These are phyloP conservation scores for Globisporangium radiosum DNA, from an alignment of 352 stramenopile genomes.

Conservation along the genomic window DNA sequence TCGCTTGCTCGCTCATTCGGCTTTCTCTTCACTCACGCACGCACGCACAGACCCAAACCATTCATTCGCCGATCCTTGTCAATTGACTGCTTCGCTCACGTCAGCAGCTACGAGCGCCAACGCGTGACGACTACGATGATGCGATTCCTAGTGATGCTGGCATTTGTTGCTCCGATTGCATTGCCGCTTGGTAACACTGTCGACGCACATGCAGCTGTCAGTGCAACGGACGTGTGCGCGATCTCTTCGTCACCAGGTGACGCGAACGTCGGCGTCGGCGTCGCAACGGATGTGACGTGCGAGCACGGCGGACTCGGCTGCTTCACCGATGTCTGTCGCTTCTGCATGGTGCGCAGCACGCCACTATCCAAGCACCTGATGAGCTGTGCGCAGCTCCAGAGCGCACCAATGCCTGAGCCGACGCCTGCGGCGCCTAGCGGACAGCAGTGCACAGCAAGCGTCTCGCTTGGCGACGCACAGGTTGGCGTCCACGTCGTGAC, in stretches of 20 bases:
- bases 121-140: neutral
- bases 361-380: conserved; percentile 14
- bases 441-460: neutral
- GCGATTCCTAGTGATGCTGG: neutral
- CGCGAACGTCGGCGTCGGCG: conserved; percentile 11
- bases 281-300: conserved; percentile 14
- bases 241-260: conserved; percentile 7
- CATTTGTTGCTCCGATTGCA: neutral
- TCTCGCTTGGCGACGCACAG: conserved; percentile 10
- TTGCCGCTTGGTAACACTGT: neutral
- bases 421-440: neutral
- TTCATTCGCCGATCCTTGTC: too few relatives aligned
- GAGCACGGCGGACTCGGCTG: conserved; percentile 16
- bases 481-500: conserved; percentile 12
- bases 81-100: too few relatives aligned
- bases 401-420: neutral
- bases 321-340: conserved; percentile 17
- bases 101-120: too few relatives aligned
- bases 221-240: neutral
- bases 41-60: too few relatives aligned
- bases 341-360: conserved; percentile 13
- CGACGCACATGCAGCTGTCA: neutral
- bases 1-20: too few relatives aligned
- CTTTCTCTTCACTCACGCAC: too few relatives aligned
- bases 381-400: conserved; percentile 4